Evolutionary conservation across 768 basidiomycete species (phyloP).

Genomic region (Suillus decipiens): DNA sequence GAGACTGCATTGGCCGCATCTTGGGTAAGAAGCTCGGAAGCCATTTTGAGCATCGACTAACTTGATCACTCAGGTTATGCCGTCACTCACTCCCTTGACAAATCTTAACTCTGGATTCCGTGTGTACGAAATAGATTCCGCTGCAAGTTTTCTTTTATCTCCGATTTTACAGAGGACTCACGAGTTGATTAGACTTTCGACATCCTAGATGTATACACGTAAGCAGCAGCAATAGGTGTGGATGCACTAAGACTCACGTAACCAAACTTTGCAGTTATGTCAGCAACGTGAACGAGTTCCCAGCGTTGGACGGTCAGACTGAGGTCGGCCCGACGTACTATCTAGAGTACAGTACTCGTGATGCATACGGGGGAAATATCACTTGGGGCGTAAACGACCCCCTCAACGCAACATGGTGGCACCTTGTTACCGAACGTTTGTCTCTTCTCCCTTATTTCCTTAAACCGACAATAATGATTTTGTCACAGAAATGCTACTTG

Average conservation of each 20-base stretch:
- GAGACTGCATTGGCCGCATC: conserved; percentile 52
- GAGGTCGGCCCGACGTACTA: conserved; percentile 57
- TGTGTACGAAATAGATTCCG: conserved; percentile 42
- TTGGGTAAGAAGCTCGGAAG: conserved; percentile 38
- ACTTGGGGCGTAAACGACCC: conserved; percentile 65
- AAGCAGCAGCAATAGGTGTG: conserved; percentile 22
- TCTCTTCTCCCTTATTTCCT: conserved; percentile 1
- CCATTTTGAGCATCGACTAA: neutral
- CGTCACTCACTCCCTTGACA: conserved; percentile 65
- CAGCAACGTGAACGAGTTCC: conserved; percentile 59
- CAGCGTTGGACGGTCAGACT: conserved; percentile 54
- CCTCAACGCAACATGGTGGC: conserved; percentile 81
- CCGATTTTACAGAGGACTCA: neutral
- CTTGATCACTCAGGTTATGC: conserved; percentile 30
- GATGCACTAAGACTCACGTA: neutral
- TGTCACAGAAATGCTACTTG: conserved; percentile 24
- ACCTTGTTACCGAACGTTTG: conserved; percentile 68
- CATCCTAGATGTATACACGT: conserved; percentile 75
- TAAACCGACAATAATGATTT: neutral
- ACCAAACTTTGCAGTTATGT: conserved; percentile 51
- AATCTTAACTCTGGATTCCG: conserved; percentile 76
- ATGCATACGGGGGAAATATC: conserved; percentile 55
- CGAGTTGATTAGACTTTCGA: conserved; percentile 59
- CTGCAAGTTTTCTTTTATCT: conserved; percentile 19
- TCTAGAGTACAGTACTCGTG: conserved; percentile 68